Evolutionary conservation across 2,329 filamentous ascomycete species (phyloP), one percentile per base, ranked within the genome.

Genomic region (Hymenoscyphus albidus): DNA sequence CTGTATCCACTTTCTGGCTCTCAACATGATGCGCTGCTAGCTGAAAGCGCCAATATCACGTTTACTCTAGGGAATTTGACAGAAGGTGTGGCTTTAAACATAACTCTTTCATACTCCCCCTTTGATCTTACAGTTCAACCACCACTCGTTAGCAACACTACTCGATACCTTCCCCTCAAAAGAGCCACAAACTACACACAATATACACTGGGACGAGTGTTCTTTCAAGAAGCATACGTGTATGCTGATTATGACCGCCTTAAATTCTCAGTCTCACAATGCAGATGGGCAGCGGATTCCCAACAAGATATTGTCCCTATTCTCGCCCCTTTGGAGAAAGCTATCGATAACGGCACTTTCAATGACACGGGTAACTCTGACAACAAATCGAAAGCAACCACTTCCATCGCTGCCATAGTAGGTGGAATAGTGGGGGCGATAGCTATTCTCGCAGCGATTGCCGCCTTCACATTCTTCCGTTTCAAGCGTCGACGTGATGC

Each of bases 251-350:
- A 78, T 64, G 77, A 79, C 64, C 75, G 76, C 12, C 68, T 69
- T 5, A 70, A 73, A 1, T 79, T 79, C 62, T 78, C 77, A 38
- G 72, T 79, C 5, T 78, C 76, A 1, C 72, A 75, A 7, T 78
- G 76, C 65, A 64, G 68, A 7, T 78, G 75, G 75, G 68, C 38
- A 22, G 31, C 27, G 9, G 38, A 48, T n/a, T 22, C 59, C 18
- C 42, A 54, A 35, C 42, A 31, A 4, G 44, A 61, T 16, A 32
- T 61, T 54, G 22, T 61, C 16, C 10, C 59, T 27, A 31, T 61
- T 38, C 42, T 54, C 7, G 35, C 35, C 12, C 57, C 57, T 27
- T 59, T 35, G 9, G 55, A 31, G 10, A 57, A 9, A n/a, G 35
- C 16, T 12, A 57, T 12, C n/a, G 32, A 16, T 16, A 57, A 35